Percentiles rank a stretch among this genome's conserved stretches.
These are phyloP conservation scores for Porpolomopsis calyptriformis DNA, from an alignment of 768 basidiomycete species.

Conservation along the genomic window DNA sequence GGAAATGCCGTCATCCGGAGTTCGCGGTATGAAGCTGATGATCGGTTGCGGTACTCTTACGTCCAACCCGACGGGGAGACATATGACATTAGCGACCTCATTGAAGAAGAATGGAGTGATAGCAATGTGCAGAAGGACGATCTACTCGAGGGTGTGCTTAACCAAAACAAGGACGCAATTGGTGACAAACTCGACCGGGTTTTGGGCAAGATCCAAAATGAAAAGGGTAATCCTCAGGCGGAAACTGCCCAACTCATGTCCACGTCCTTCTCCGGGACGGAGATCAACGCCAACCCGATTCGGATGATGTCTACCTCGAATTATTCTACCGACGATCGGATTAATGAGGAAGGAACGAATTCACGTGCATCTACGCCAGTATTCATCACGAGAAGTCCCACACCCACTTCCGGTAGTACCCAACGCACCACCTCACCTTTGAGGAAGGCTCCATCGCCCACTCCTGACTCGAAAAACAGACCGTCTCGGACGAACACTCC, in stretches of 20 bases:
- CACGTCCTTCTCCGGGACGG: slow-evolving; percentile 7
- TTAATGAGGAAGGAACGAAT: slow-evolving; percentile 15
- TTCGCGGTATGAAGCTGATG: slow-evolving; percentile 57
- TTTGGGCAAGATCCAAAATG: slow-evolving; percentile 63
- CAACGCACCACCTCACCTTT: slow-evolving; percentile 12
- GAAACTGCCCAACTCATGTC: background rate
- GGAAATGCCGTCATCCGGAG: slow-evolving; percentile 82
- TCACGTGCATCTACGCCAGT: slow-evolving; percentile 36
- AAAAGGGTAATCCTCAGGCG: slow-evolving; percentile 24
- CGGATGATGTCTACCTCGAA: slow-evolving; percentile 39
- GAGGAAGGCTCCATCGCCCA: slow-evolving; percentile 11
- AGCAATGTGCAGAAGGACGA: slow-evolving; percentile 38
- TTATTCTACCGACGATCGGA: slow-evolving; percentile 43
- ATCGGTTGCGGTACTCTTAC: slow-evolving; percentile 86
- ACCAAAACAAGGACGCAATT: slow-evolving; percentile 39
- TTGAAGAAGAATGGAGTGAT: slow-evolving; percentile 81
- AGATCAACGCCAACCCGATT: slow-evolving; percentile 21
- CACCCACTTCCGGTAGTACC: slow-evolving; percentile 10
- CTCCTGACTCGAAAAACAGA: slow-evolving; percentile 10
- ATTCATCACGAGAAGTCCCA: slow-evolving; percentile 22
- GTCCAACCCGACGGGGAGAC: slow-evolving; percentile 85
- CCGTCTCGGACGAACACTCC: slow-evolving; percentile 11
- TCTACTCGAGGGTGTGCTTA: slow-evolving; percentile 56
- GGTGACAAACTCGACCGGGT: slow-evolving; percentile 67
- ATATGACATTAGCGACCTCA: slow-evolving; percentile 86